Evolutionary conservation across 2,329 filamentous ascomycete genomes (phyloP).

Genomic region (Diaporthe sp.): DNA sequence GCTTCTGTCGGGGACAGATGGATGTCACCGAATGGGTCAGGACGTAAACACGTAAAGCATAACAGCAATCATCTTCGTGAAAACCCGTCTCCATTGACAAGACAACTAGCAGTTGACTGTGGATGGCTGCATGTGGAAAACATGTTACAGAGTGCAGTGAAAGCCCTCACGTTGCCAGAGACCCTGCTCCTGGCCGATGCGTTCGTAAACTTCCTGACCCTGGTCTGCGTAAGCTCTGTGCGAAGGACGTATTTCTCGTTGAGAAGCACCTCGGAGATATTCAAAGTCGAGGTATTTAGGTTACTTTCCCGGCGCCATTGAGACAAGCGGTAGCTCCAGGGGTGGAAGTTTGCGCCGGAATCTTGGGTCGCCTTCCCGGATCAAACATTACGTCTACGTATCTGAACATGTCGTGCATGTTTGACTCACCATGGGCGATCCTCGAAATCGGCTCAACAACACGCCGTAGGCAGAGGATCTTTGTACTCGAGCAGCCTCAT

Average conservation of each 20-base stretch:
- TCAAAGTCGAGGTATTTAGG: background rate
- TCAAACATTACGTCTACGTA: background rate
- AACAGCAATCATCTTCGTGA: background rate
- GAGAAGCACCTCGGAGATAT: background rate
- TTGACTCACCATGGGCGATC: background rate
- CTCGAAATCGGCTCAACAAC: background rate
- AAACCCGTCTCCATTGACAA: background rate
- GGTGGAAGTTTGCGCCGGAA: background rate
- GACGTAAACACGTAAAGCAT: background rate
- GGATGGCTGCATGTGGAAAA: background rate
- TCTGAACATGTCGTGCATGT: background rate
- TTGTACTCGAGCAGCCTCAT: background rate
- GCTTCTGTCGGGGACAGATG: background rate
- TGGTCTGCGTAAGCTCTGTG: constrained; percentile 7
- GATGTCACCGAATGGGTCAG: background rate
- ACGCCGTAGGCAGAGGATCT: background rate
- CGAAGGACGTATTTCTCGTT: too few species aligned
- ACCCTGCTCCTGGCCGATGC: background rate
- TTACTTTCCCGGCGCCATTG: background rate
- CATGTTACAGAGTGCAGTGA: too few species aligned
- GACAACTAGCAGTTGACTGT: background rate
- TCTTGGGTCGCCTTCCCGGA: background rate
- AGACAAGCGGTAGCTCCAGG: background rate
- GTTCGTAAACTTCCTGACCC: background rate
- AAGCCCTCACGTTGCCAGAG: background rate